These are phyloP conservation scores for Voacanga thouarsii DNA, from an alignment of 257 asterid genomes.

Conservation along the genomic window DNA sequence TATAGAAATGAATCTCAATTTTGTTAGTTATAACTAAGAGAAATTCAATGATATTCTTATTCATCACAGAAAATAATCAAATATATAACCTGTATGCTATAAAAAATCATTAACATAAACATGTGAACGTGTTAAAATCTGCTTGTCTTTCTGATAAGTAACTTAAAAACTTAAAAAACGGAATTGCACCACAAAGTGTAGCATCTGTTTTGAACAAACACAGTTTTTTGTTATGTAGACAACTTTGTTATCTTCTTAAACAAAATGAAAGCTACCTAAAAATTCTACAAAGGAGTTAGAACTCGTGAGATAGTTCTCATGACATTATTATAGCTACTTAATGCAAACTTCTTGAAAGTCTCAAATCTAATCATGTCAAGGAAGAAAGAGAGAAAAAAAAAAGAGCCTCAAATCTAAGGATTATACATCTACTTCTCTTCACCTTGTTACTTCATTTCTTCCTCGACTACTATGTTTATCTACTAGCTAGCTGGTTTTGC, in stretches of 20 bases:
- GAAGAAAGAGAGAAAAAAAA: too few relatives aligned
- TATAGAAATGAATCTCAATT: conserved; percentile 6
- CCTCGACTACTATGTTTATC: too few relatives aligned
- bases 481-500: too few relatives aligned
- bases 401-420: too few relatives aligned
- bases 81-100: too few relatives aligned
- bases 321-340: not conserved
- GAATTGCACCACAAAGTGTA: not conserved
- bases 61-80: not conserved
- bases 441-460: too few relatives aligned
- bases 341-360: too few relatives aligned
- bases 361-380: too few relatives aligned
- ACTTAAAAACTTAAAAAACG: not conserved
- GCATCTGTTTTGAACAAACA: not conserved
- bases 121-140: not conserved
- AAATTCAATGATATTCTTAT: not conserved
- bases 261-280: not conserved
- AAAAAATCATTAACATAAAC: not conserved
- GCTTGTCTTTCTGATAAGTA: not conserved
- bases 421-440: too few relatives aligned
- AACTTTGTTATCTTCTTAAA: not conserved
- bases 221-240: not conserved
- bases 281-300: not conserved
- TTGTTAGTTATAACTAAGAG: not conserved
- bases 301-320: not conserved